A percentile compares a stretch with the other conserved stretches of the same genome.
phyloP scores from a whole-genome alignment of 1,284 basidiomycete species.

The Hemileccinum hortonii region DNA sequence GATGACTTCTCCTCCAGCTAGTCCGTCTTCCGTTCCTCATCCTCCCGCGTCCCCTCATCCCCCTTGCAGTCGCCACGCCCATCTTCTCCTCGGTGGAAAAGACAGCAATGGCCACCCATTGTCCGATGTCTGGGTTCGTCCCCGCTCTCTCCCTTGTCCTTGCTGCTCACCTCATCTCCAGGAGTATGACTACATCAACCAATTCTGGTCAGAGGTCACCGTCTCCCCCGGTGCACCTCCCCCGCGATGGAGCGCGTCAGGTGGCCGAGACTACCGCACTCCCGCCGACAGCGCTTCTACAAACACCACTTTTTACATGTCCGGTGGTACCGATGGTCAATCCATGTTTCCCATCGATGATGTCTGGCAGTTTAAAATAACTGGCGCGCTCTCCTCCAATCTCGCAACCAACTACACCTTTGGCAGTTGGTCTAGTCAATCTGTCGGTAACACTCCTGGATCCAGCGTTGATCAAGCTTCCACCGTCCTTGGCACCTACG shows the following conservation, averaged over 20 bases:
- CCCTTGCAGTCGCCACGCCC: slow-evolving; percentile 57
- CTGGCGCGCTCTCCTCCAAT: slow-evolving; percentile 70
- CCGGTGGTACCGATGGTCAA: slow-evolving; percentile 59
- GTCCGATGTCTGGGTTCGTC: slow-evolving; percentile 68
- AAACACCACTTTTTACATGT: slow-evolving; percentile 68
- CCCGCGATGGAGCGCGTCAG: slow-evolving; percentile 64
- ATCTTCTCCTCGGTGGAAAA: slow-evolving; percentile 70
- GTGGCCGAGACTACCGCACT: slow-evolving; percentile 62
- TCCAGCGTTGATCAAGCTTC: slow-evolving; percentile 50
- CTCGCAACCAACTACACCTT: slow-evolving; percentile 42
- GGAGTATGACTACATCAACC: slow-evolving; percentile 72
- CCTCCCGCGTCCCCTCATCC: slow-evolving; percentile 9
- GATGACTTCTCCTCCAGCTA: slow-evolving; percentile 75
- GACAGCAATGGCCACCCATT: slow-evolving; percentile 50
- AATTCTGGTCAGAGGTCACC: slow-evolving; percentile 68
- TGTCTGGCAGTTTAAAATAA: slow-evolving; percentile 64
- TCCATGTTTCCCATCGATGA: slow-evolving; percentile 52
- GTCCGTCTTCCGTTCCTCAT: slow-evolving; percentile 42
- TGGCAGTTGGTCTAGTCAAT: slow-evolving; percentile 60
- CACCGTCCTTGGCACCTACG: slow-evolving; percentile 50
- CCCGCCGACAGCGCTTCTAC: slow-evolving; percentile 43
- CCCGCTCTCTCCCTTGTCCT: neutral
- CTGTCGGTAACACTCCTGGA: slow-evolving; percentile 38
- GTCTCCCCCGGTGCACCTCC: slow-evolving; percentile 54
- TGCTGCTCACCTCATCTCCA: slow-evolving; percentile 31